Percentiles rank a stretch among this genome's conserved stretches.
phyloP scores from a whole-genome alignment of 371 early-diverging fungal species.

The Modicella reniformis region DNA sequence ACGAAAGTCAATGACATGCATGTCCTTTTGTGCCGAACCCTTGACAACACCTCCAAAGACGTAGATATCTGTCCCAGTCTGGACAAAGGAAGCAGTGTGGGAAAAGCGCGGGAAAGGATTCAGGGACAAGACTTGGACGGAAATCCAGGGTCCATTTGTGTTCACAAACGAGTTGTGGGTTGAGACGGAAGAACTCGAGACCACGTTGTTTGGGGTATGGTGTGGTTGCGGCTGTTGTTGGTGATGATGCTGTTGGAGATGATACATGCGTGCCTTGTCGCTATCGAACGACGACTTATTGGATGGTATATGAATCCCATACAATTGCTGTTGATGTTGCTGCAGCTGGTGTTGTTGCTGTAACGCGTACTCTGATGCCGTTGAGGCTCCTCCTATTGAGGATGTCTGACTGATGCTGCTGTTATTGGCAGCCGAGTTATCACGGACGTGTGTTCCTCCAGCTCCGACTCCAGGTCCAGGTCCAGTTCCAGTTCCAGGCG shows the following conservation, averaged over 20 bases:
- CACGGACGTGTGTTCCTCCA: constrained; percentile 15
- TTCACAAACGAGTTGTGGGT: constrained; percentile 34
- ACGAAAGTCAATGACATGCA: constrained; percentile 72
- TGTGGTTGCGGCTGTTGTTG: constrained; percentile 15
- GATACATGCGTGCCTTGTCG: constrained; percentile 39
- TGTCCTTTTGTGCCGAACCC: constrained; percentile 62
- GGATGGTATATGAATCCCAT: constrained; percentile 6
- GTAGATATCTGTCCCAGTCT: constrained; percentile 62
- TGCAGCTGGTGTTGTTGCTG: constrained; percentile 20
- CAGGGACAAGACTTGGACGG: constrained; percentile 33
- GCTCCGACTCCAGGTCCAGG: not conserved
- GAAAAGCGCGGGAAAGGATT: constrained; percentile 66
- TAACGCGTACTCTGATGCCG: constrained; percentile 11
- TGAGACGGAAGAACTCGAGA: constrained; percentile 28
- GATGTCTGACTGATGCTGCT: constrained; percentile 5
- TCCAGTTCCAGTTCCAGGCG: constrained; percentile 1
- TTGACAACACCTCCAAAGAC: constrained; percentile 70
- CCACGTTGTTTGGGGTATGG: not conserved
- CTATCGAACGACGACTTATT: constrained; percentile 23
- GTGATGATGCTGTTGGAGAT: constrained; percentile 24
- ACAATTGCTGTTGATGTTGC: constrained; percentile 23
- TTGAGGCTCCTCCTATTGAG: constrained; percentile 1
- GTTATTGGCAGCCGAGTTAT: constrained; percentile 31
- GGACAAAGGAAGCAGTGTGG: constrained; percentile 63
- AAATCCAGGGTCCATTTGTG: constrained; percentile 28